phyloP scores from a whole-genome alignment of 495 filamentous ascomycete genomes.

The Lineolata rhizophorae region DNA sequence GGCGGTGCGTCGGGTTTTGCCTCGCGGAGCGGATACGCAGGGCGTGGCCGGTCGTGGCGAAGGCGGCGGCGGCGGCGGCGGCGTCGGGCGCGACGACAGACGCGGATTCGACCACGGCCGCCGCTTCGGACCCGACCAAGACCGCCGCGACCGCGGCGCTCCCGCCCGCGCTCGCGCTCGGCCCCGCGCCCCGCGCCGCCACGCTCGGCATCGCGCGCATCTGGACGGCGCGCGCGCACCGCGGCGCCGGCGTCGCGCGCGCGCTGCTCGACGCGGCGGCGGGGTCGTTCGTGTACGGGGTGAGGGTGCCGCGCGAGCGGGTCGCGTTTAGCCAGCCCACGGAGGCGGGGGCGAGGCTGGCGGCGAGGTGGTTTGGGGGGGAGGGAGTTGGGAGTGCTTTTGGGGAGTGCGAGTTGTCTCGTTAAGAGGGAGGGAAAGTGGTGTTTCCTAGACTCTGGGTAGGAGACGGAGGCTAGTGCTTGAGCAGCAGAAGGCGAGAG shows the following conservation, averaged over 20 bases:
- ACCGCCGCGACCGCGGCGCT: slow-evolving; percentile 5
- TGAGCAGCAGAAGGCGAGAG: no score
- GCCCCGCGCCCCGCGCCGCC: slow-evolving; percentile 23
- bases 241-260: slow-evolving; percentile 37
- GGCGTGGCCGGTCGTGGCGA: slow-evolving; percentile 27
- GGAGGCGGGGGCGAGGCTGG: slow-evolving; percentile 39
- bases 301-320: slow-evolving; percentile 36
- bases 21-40: slow-evolving; percentile 42
- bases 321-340: slow-evolving; percentile 63
- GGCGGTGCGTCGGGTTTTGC: slow-evolving; percentile 43
- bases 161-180: slow-evolving; percentile 8
- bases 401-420: no score
- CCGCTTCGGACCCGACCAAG: slow-evolving; percentile 8
- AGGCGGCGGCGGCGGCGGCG: slow-evolving; percentile 8
- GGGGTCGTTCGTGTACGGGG: slow-evolving; percentile 41
- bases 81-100: slow-evolving; percentile 6
- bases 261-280: slow-evolving; percentile 39
- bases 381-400: slow-evolving; percentile 18
- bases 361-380: slow-evolving; percentile 38
- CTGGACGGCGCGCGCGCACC: slow-evolving; percentile 40
- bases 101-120: slow-evolving; percentile 19
- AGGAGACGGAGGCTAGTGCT: no score
- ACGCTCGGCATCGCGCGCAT: slow-evolving; percentile 50
- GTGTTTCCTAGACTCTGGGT: no score
- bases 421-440: no score